Percentiles rank a stretch among this genome's conserved stretches.
Evolutionary conservation across 169 alveolate genomes (phyloP).

Genomic region (Perkinsus olseni): DNA sequence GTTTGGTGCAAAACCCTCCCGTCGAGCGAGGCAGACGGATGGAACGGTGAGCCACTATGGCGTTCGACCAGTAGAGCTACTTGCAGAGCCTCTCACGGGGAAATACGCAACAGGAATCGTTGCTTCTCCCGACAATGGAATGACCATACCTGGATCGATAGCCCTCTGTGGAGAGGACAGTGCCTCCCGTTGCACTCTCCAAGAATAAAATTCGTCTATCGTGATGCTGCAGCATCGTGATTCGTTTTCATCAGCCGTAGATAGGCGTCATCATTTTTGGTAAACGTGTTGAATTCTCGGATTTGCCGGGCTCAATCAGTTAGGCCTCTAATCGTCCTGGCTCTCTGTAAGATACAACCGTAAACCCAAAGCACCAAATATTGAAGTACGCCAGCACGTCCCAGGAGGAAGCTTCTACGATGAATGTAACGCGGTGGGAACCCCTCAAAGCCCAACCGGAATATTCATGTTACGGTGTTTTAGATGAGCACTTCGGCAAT

Average conservation of each 20-base stretch:
- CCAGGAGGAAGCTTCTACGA: background rate
- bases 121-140: too few relatives aligned
- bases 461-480: background rate
- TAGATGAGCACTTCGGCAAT: background rate
- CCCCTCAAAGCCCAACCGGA: background rate
- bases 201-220: too few relatives aligned
- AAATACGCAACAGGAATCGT: background rate
- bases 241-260: too few relatives aligned
- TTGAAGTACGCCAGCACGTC: background rate
- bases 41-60: background rate
- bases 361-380: background rate
- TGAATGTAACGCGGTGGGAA: background rate
- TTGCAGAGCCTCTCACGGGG: background rate
- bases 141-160: too few relatives aligned
- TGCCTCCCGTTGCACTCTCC: too few relatives aligned
- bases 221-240: too few relatives aligned
- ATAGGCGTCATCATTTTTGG: too few relatives aligned
- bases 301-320: too few relatives aligned
- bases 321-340: too few relatives aligned
- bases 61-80: too few relatives aligned
- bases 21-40: background rate
- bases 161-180: too few relatives aligned
- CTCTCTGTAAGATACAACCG: background rate
- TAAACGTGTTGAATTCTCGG: too few relatives aligned
- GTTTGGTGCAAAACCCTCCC: background rate